Evolutionary conservation across 2,329 filamentous ascomycete genomes (phyloP).

Genomic region (Fusarium nisikadoi): DNA sequence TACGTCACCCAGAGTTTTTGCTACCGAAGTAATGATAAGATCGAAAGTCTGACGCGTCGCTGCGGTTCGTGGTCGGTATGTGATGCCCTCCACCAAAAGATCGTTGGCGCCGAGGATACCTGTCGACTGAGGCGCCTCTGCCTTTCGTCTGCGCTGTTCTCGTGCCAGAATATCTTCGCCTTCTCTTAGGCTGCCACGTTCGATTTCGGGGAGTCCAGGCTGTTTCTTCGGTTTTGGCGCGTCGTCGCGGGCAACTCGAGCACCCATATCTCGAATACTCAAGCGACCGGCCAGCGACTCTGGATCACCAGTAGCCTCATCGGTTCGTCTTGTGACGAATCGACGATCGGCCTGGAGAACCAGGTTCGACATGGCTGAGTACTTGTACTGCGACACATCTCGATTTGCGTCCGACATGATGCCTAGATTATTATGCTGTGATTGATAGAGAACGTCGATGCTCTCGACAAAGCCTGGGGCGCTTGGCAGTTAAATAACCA

Average conservation of each 20-base stretch:
- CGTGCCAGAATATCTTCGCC: slow-evolving; percentile 85
- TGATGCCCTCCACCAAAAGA: slow-evolving; percentile 88
- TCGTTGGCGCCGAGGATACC: slow-evolving; percentile 88
- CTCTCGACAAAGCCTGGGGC: slow-evolving; percentile 53
- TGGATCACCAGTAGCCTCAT: slow-evolving; percentile 96
- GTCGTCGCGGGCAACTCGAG: slow-evolving; percentile 79
- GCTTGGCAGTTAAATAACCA: slow-evolving; percentile 50
- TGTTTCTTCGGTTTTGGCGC: slow-evolving; percentile 85
- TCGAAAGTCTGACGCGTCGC: slow-evolving; percentile 95
- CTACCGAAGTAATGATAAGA: slow-evolving; percentile 90
- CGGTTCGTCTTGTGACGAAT: slow-evolving; percentile 89
- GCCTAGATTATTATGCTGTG: slow-evolving; percentile 47
- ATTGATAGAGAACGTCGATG: slow-evolving; percentile 48
- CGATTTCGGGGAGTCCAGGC: slow-evolving; percentile 72
- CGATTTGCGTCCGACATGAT: slow-evolving; percentile 79
- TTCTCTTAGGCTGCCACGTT: slow-evolving; percentile 80
- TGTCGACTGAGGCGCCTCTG: slow-evolving; percentile 72
- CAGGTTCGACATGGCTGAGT: slow-evolving; percentile 99
- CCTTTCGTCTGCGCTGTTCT: slow-evolving; percentile 88
- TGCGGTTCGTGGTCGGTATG: slow-evolving; percentile 89
- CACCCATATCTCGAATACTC: slow-evolving; percentile 94
- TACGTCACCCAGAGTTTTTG: slow-evolving; percentile 89
- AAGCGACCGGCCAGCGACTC: slow-evolving; percentile 96
- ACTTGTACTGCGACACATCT: slow-evolving; percentile 97
- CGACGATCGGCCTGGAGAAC: slow-evolving; percentile 99